These are phyloP conservation scores for Daldinia decipiens DNA, from an alignment of 495 filamentous ascomycete species.

Conservation along the genomic window DNA sequence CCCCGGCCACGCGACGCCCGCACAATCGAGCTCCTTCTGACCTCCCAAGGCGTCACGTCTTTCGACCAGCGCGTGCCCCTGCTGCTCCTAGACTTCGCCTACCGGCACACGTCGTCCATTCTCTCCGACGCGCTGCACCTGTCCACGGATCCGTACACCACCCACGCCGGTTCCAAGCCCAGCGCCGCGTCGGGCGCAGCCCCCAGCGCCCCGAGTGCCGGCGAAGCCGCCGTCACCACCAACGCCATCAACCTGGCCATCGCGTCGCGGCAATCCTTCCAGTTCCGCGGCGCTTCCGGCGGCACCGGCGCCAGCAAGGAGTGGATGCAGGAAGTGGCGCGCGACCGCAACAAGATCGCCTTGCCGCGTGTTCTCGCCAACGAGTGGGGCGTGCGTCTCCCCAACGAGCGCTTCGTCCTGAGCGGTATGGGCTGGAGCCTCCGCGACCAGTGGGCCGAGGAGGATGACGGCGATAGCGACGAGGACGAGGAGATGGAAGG, in stretches of 20 bases:
- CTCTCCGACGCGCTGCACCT: slow-evolving; percentile 74
- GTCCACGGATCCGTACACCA: slow-evolving; percentile 68
- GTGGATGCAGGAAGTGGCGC: slow-evolving; percentile 82
- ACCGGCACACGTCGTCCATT: slow-evolving; percentile 77
- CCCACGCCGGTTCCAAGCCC: slow-evolving; percentile 61
- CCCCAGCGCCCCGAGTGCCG: slow-evolving; percentile 53
- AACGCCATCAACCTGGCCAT: slow-evolving; percentile 64
- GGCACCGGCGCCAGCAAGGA: slow-evolving; percentile 77
- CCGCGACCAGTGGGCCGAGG: slow-evolving; percentile 76
- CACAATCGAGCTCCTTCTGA: slow-evolving; percentile 89
- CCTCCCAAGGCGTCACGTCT: slow-evolving; percentile 83
- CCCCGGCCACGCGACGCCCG: slow-evolving; percentile 90
- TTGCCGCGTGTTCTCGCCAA: slow-evolving; percentile 75
- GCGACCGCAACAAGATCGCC: slow-evolving; percentile 81
- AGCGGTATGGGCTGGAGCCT: slow-evolving; percentile 86
- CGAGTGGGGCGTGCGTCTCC: slow-evolving; percentile 85
- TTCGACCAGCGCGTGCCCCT: slow-evolving; percentile 96
- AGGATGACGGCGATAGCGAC: slow-evolving; percentile 55
- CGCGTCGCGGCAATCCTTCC: slow-evolving; percentile 59
- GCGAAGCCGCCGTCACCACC: slow-evolving; percentile 56
- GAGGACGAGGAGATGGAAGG: slow-evolving; percentile 49
- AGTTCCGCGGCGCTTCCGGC: slow-evolving; percentile 59
- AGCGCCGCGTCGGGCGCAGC: slow-evolving; percentile 56
- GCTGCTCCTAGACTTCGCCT: slow-evolving; percentile 95
- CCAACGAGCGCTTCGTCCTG: slow-evolving; percentile 90